Conservation (phyloP, 176 grass and related monocot species). For the Oryza australiensis region DNA sequence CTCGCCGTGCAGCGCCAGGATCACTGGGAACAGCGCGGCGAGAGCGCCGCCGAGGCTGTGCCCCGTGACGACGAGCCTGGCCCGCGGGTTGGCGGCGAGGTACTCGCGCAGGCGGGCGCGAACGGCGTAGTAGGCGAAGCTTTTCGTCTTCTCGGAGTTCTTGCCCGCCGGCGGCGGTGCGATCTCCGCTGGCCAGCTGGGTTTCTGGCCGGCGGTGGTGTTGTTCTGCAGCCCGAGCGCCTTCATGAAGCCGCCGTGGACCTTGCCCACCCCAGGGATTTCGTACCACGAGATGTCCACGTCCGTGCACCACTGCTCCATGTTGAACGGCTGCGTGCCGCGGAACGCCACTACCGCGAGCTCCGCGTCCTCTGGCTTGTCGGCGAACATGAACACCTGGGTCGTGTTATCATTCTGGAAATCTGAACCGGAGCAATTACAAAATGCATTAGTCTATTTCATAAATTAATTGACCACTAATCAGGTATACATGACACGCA, state of each 20-base stretch:
- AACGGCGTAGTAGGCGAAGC: constrained; percentile 72
- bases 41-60: constrained; percentile 88
- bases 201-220: neutral
- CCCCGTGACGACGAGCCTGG: constrained; percentile 57
- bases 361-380: constrained; percentile 57
- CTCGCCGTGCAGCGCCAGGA: constrained; percentile 57
- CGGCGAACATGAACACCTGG: constrained; percentile 69
- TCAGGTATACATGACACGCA: neutral
- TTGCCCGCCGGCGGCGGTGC: neutral
- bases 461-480: neutral
- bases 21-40: constrained; percentile 62
- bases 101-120: constrained; percentile 47
- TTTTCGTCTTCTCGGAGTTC: neutral
- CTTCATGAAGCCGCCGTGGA: constrained; percentile 76
- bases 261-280: constrained; percentile 50
- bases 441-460: neutral
- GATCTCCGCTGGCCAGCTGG: constrained; percentile 33
- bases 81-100: constrained; percentile 44
- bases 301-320: constrained; percentile 73
- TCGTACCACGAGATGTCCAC: constrained; percentile 74
- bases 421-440: constrained; percentile 20
- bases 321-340: constrained; percentile 69
- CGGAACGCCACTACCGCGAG: constrained; percentile 62
- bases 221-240: constrained; percentile 57
- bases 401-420: constrained; percentile 55